Base-by-base conservation (phyloP, 78 protist genomes). In the Emiliania huxleyi region DNA sequence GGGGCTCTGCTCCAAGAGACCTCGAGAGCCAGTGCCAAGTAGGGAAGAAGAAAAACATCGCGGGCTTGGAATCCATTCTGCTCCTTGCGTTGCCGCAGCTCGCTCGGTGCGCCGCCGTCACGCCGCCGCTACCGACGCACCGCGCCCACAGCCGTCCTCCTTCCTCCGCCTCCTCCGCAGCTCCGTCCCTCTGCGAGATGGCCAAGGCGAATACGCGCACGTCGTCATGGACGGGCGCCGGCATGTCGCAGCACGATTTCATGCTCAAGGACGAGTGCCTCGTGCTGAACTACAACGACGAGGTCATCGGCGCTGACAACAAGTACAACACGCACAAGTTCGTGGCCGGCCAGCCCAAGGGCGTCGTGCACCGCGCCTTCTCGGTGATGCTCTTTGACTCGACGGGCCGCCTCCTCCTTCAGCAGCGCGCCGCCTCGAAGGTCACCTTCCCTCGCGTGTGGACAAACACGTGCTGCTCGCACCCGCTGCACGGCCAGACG, bases 401-500 rank as follows among this genome's bases (percentile, higher is more conserved):
- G 3, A n/a, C 71, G n/a, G 91, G 93, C 35, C 43, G 43, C 42
- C 44, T 96, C n/a, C 92, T 96, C 4, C 91, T 96, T 11, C 97
- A 96, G 71, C 87, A 89, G 84, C 90, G 97, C 26, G 95, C 96
- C 1, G 43, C 84, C 25, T 18, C 26, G 19, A 96, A 96, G 85
- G 52, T 91, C n/a, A 94, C 96, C 12, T 95, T 95, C 84, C 96
- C 95, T 19, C 29, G 21, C 23, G 93, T 90, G 52, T 96, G 97
- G 97, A 93, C 96, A 35, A 96, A 96, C 62, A 94, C 97, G 12
- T 91, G 94, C 91, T 96, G 97, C 88, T 93, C 96, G 55, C 97
- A 96, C 90, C 97, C 97, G 29, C 75, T 96, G 35, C 19, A 90
- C 23, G 94, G 94, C 11, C 48, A 48, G 40, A 40, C 25, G 33